Conservation (phyloP, 768 basidiomycete genomes). For the Suillus bovinus region DNA sequence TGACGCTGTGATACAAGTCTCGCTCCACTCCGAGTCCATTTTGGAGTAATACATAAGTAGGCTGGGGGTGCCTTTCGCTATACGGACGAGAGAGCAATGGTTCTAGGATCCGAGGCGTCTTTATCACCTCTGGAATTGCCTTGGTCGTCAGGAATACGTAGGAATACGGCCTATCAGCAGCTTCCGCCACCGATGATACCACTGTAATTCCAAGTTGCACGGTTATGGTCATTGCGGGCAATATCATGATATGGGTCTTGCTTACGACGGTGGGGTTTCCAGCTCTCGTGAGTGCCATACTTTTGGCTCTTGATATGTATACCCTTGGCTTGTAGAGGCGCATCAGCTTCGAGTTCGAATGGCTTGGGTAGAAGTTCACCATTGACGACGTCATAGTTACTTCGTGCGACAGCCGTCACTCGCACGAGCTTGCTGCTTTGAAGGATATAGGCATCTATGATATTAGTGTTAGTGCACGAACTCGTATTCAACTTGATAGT, state of each 20-base stretch:
- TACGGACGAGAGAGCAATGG: conserved; percentile 54
- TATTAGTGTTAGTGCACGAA: no score
- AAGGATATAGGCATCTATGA: conserved; percentile 54
- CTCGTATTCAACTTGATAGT: not conserved
- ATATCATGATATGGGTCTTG: not conserved
- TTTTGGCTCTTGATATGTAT: conserved; percentile 46
- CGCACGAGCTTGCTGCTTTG: conserved; percentile 38
- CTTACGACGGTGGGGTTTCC: conserved; percentile 5
- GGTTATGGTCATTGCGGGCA: not conserved
- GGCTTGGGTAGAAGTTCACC: not conserved
- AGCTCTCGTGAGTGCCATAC: conserved; percentile 1
- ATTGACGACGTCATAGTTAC: conserved; percentile 58
- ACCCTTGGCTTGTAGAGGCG: conserved; percentile 49
- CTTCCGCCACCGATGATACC: conserved; percentile 56
- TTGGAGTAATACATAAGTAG: conserved; percentile 50
- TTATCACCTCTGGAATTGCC: conserved; percentile 63
- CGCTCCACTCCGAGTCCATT: conserved; percentile 69
- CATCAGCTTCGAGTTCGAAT: not conserved
- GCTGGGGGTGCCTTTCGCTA: conserved; percentile 33
- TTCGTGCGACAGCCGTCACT: conserved; percentile 72
- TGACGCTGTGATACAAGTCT: conserved; percentile 58
- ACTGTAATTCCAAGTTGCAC: conserved; percentile 40
- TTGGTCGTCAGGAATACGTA: conserved; percentile 73
- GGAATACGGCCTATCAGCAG: conserved; percentile 59
- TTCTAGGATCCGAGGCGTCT: conserved; percentile 55